Base-by-base conservation (phyloP, 1,284 basidiomycete species). In the Veloboletus limbatus region DNA sequence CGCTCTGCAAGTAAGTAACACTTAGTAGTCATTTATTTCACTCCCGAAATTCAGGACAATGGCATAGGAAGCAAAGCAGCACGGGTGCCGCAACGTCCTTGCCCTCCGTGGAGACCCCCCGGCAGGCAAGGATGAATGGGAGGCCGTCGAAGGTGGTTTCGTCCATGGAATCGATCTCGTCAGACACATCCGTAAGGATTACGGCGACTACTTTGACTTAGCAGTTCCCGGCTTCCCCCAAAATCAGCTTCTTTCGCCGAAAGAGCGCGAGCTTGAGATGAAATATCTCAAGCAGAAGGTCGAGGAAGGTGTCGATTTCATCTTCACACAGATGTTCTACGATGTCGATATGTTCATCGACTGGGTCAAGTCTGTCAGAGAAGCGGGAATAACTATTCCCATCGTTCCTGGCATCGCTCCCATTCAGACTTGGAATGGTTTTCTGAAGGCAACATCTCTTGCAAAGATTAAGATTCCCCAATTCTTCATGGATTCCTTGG, bases 381-480 rank as follows among this genome's bases (percentile, higher is more conserved):
- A 74, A 9, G 88, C 85, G 7, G 92, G 96, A 8, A 97, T 99
- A 68, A 92, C 83, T 1, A 78, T 96, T 20, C 96, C 97, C 14
- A 94, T 99, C 63, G 85, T 99, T 6, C 97, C 97, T 18, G 92
- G 92, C 31, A 90, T 99, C 60, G 95, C 94, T 71, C 96, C 96
- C 6, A 95, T 99, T 54, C 96, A 99, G 70, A 97, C 92, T 28
- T 98, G 93, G 87, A 94, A 95, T 57, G 95, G 94, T 21, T 98
- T 98, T 72, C 79, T 88, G 68, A 90, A 92, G 45, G 92, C 95
- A 53, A 95, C 95, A 7, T 86, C 79, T 57, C 77, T 98, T 33
- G 92, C 96, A 44, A 83, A 87, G 57, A 96, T 85, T 18, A 63
- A 80, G 21, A 92, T 99, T 24, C 96, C 97, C 0, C 81, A 85